Base-by-base conservation (phyloP, 176 grass and related monocot genomes). In the Saccharum officinarum region DNA sequence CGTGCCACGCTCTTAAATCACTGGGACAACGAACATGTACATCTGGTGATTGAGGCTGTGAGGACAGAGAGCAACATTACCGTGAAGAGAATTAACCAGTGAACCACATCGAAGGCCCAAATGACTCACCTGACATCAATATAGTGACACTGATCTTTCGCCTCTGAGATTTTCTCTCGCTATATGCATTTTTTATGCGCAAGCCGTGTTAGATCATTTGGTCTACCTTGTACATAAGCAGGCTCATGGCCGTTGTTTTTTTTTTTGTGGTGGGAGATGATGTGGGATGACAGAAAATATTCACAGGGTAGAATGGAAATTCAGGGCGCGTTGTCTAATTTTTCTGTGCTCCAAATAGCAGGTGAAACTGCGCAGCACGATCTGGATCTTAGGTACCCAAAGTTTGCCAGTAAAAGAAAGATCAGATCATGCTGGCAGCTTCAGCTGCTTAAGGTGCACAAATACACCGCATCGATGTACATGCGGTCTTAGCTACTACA, bases 351-450 rank as follows among this genome's bases (percentile, higher is more conserved):
- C 82, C 89, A 34, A 87, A 77, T 77, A 94, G 92, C 81, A 80
- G 92, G 5, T 94, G 87, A 94, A 94, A 90, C 90, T 86, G 92
- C 92, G n/a, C 85, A 94, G 92, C 90, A 94, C 78, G 92, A 94
- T 94, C 92, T 94, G 87, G 84, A 89, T 72, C 83, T 67, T 80
- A 71, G 55, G 65, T 33, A 72, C 8, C 40, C 70, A 17, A 41
- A 33, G 34, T 52, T 76, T 45, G 12, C 8, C 75, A 76, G 18
- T 73, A 18, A 41, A 67, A 71, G 78, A 82, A 44, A 79, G 55
- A 61, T 93, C 88, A 93, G 91, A 93, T 93, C 91, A 88, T 87
- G 91, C 88, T 93, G 91, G 91, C 91, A 93, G 91, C 91, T 93
- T 93, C 88, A 93, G 71, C 91, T 85, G 79, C 91, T 93, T 37